phyloP scores from a whole-genome alignment of 345 rosid genomes.

The Salix viminalis region DNA sequence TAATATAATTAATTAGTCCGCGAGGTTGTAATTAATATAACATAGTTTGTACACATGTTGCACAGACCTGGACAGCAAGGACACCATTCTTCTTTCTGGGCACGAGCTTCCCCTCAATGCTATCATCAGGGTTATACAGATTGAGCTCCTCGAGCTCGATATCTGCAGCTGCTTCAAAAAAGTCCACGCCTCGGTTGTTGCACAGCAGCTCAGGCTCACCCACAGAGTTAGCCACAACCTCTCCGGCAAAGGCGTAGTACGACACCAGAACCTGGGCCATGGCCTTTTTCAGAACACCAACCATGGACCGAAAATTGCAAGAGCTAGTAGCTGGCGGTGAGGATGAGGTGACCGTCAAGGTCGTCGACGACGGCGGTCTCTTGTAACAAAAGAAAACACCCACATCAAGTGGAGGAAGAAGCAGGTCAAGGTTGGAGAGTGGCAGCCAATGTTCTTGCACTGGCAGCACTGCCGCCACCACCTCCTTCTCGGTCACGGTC shows the following conservation, averaged over 20 bases:
- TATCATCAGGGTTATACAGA: slow-evolving; percentile 61
- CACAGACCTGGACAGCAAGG: slow-evolving; percentile 78
- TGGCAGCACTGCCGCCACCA: slow-evolving; percentile 65
- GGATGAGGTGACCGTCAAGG: too few relatives aligned
- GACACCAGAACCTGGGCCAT: slow-evolving; percentile 60
- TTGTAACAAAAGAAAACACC: slow-evolving; percentile 66
- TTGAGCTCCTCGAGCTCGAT: slow-evolving; percentile 50
- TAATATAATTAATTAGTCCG: neutral
- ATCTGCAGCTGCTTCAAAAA: slow-evolving; percentile 56
- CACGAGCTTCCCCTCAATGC: slow-evolving; percentile 58
- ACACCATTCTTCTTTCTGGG: slow-evolving; percentile 56
- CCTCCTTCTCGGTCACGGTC: slow-evolving; percentile 39
- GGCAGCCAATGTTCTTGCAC: slow-evolving; percentile 79
- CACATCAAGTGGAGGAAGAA: slow-evolving; percentile 63
- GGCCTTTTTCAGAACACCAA: slow-evolving; percentile 45
- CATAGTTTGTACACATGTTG: too few relatives aligned
- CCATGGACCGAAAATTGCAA: slow-evolving; percentile 23
- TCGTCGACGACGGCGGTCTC: neutral
- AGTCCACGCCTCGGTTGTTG: slow-evolving; percentile 82
- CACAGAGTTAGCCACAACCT: slow-evolving; percentile 47
- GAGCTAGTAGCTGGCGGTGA: neutral
- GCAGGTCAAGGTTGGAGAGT: slow-evolving; percentile 77
- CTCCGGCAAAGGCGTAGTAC: slow-evolving; percentile 71
- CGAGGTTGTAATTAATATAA: too few relatives aligned
- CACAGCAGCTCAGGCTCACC: slow-evolving; percentile 84